Evolutionary conservation across 2,329 filamentous ascomycete genomes (phyloP), one percentile per base, ranked within the genome.

Genomic region (Sporothrix schenckii): DNA sequence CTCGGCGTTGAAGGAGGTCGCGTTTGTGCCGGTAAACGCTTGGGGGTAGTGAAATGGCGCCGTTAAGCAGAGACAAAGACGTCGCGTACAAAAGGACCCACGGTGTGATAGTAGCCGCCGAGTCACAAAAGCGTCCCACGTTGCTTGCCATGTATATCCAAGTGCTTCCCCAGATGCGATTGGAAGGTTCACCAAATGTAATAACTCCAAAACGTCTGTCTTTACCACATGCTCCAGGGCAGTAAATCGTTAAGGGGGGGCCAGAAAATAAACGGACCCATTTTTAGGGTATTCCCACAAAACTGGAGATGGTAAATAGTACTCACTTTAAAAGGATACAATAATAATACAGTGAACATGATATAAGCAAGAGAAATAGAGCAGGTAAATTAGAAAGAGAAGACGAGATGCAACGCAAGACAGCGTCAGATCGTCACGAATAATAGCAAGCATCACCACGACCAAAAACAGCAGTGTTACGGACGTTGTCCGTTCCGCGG

Each of bases 231-330:
- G 39, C 30, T 27, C 34, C 5, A 47, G 50, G 47, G 19, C 50
- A 49, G 50, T 65, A 65, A 44, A 21, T 50, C 44, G 44, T 4
- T 3, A 50, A 13, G 39, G 58, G 24, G 24, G 60, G 27, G 27
- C 61, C 50, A 65, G 61, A 65, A 61, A 63, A 30, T 50, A 50
- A 63, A 50, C 61, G 61, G 61, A 14, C 44, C 60, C 7, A 34
- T 34, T 24, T 65, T 65, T 65, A 27, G 61, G 24, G 24, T 24
- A 50, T 13, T 50, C 14, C 19, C 44, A 65, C 30, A 11, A 47
- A 11, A 47, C 7, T 41, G 39, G 39, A 47, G 21, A 63, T 47
- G 39, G 58, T 11, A 21, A 27, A 27, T 19, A 10, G n/a, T 5
- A 14, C 10, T 61, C 30, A 21, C 19, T 34, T 63, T 44, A 39